Evolutionary conservation across 495 filamentous ascomycete species (phyloP), one percentile per base, ranked within the genome.

Genomic region (Penicillium canescens): DNA sequence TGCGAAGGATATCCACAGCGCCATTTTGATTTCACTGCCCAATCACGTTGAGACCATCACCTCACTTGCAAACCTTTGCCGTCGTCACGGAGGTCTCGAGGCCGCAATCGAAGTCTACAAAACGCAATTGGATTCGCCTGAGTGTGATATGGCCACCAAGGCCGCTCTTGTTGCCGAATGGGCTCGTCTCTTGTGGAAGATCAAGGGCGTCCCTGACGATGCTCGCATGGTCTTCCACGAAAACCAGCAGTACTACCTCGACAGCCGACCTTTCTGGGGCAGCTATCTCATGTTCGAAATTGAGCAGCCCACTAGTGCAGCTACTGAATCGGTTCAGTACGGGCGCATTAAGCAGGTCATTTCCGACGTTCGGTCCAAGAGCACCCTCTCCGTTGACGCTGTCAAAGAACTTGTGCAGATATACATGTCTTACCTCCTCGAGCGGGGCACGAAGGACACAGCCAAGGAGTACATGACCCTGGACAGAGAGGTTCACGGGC

Each of bases 251-350:
- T 90, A 86, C 78, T 96, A 96, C 69, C 78, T 88, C 13, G 89
- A 93, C 59, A 95, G 90, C 62, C 81, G 83, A n/a, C 79, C 86
- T 20, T 99, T 99, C 82, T 98, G 92, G 93, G 79, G 84, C 50
- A 89, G 85, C 66, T 99, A 90, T 71, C 80, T 98, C 10, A 74
- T 85, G 46, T 96, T 99, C 57, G 94, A 99, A 75, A 76, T 96
- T 37, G 85, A 89, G 35, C 95, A 97, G 63, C 88, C 91, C 8
- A 91, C 89, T 3, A 87, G 77, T 50, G 69, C 75, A 1, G 80
- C 79, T 33, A 81, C 80, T 2, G 90, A 96, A 59, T 42, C 69
- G 1, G 73, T 81, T 47, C 87, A 91, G 45, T 86, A 86, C 41
- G 79, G 83, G 45, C 84, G 85, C 20, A 86, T 98, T 65, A 90